Percentiles rank a stretch among this genome's conserved stretches.
Conservation (phyloP, 2,329 filamentous ascomycete genomes). For the Seiridium cupressi region DNA sequence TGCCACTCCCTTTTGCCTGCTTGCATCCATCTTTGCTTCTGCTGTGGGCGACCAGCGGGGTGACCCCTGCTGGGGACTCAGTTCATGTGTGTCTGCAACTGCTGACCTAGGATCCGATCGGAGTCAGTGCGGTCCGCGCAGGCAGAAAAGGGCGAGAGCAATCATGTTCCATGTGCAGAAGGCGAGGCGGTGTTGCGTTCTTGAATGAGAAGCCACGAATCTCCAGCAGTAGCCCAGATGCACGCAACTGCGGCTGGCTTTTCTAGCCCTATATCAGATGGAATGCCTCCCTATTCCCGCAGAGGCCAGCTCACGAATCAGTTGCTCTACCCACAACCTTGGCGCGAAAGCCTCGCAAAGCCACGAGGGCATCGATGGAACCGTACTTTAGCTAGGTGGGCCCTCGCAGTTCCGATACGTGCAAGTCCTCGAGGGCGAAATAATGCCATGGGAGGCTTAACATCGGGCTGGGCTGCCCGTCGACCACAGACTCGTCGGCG, state of each 20-base stretch:
- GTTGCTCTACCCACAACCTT: constrained; percentile 2
- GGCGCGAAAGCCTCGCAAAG: background rate
- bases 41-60: background rate
- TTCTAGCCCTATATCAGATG: constrained; percentile 11
- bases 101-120: too few species aligned
- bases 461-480: too few species aligned
- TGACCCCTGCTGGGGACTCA: background rate
- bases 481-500: too few species aligned
- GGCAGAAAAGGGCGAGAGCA: too few species aligned
- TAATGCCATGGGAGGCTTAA: too few species aligned
- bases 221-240: background rate
- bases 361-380: background rate
- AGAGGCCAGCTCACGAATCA: constrained; percentile 9
- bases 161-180: background rate
- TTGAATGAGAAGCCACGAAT: too few species aligned
- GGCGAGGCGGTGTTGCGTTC: background rate
- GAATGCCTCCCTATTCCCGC: constrained; percentile 7
- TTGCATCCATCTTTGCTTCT: constrained; percentile 2
- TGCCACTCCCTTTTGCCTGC: constrained; percentile 1
- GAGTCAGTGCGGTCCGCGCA: too few species aligned
- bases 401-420: too few species aligned
- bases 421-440: too few species aligned
- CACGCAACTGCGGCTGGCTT: background rate
- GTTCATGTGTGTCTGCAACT: background rate
- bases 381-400: background rate